Conservation (phyloP, 2,329 filamentous ascomycete species). For the Xylaria sp. region DNA sequence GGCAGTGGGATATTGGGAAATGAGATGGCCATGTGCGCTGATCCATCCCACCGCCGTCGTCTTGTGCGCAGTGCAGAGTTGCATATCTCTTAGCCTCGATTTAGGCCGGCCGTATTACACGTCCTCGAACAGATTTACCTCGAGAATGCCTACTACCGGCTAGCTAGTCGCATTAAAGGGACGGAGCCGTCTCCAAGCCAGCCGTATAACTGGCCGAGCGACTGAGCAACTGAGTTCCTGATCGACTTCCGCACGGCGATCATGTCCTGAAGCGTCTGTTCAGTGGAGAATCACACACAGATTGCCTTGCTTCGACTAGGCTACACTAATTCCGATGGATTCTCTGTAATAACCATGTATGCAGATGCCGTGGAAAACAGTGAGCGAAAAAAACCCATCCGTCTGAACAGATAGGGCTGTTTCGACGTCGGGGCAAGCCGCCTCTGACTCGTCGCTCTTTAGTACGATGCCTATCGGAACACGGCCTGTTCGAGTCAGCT, state of each 20-base stretch:
- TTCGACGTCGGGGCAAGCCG: background rate
- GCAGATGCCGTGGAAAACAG: background rate
- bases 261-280: slow-evolving; percentile 6
- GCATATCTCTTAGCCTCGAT: background rate
- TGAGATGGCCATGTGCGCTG: background rate
- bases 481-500: slow-evolving; percentile 11
- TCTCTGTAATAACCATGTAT: background rate
- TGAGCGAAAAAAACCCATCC: background rate
- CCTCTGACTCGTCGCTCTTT: slow-evolving; percentile 11
- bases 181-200: slow-evolving; percentile 3
- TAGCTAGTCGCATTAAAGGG: background rate
- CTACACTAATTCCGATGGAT: background rate
- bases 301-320: background rate
- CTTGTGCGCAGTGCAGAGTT: background rate
- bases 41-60: background rate
- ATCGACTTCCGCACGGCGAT: slow-evolving; percentile 9
- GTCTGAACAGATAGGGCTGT: background rate
- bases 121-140: background rate
- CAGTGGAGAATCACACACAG: background rate
- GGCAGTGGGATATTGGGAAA: background rate
- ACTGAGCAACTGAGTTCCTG: background rate
- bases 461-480: background rate
- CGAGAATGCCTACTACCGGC: background rate
- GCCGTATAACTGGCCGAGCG: background rate
- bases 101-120: background rate